phyloP scores from a whole-genome alignment of 106 monocot genomes.

The Phalaenopsis equestris region DNA sequence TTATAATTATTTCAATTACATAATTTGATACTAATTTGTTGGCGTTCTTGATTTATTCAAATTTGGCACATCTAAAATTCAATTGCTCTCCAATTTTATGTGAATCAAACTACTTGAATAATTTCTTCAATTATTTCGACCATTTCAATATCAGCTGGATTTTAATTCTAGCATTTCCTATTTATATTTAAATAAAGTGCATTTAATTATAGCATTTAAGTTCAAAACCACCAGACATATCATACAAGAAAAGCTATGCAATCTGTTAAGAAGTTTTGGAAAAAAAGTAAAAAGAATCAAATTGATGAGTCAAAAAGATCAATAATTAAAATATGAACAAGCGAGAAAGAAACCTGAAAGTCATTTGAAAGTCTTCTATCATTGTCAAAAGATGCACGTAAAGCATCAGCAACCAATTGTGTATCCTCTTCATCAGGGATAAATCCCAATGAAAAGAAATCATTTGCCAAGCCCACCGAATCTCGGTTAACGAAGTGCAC shows the following conservation, averaged over 20 bases:
- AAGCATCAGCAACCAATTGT: constrained; percentile 61
- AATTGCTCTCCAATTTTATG: too few species aligned
- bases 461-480: constrained; percentile 80
- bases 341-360: constrained; percentile 60
- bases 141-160: too few species aligned
- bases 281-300: background rate
- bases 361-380: constrained; percentile 60
- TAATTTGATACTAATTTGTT: too few species aligned
- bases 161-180: too few species aligned
- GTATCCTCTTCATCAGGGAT: constrained; percentile 82
- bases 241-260: background rate
- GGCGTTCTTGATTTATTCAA: too few species aligned
- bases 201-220: too few species aligned
- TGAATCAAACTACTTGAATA: too few species aligned
- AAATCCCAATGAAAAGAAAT: constrained; percentile 92
- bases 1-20: too few species aligned
- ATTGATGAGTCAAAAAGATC: background rate
- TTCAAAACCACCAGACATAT: background rate
- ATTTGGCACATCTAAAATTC: too few species aligned
- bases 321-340: background rate
- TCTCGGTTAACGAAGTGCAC: constrained; percentile 96
- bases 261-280: background rate
- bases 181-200: too few species aligned
- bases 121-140: too few species aligned
- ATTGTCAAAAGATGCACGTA: constrained; percentile 63